These are phyloP conservation scores for Macrophomina pseudophaseolina DNA, from an alignment of 2,329 filamentous ascomycete species.

Conservation along the genomic window DNA sequence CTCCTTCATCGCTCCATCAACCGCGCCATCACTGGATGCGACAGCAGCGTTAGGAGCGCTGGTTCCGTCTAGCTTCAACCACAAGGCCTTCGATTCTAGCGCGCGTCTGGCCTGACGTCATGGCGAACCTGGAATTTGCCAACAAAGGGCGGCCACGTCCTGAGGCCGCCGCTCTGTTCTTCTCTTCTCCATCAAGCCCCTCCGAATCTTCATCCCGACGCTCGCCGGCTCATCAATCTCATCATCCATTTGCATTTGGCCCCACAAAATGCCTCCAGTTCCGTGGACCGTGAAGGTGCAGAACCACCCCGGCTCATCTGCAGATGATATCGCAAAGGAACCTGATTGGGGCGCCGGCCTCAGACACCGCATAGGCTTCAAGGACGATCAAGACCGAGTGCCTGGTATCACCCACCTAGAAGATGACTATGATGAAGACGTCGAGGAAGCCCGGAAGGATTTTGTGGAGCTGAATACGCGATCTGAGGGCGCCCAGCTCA, in stretches of 20 bases:
- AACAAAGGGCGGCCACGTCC: constrained; percentile 9
- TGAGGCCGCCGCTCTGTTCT: neutral
- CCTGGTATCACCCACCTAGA: constrained; percentile 46
- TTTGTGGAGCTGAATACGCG: neutral
- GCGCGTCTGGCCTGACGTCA: constrained; percentile 9
- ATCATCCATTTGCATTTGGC: neutral
- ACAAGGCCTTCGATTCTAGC: neutral
- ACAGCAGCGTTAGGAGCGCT: neutral
- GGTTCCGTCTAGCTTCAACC: constrained; percentile 10
- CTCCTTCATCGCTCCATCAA: neutral
- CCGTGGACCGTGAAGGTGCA: constrained; percentile 37
- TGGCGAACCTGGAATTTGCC: neutral
- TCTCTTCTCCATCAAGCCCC: neutral
- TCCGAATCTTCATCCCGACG: neutral
- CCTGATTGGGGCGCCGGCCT: constrained; percentile 49
- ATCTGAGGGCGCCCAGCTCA: neutral
- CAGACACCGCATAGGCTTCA: constrained; percentile 49
- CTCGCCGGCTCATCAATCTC: neutral
- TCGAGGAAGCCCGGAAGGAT: neutral
- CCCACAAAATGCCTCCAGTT: constrained; percentile 35
- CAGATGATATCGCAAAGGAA: constrained; percentile 49
- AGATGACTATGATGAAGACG: constrained; percentile 36
- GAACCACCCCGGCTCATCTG: constrained; percentile 48
- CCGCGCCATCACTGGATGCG: neutral
- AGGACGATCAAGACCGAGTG: constrained; percentile 42